A percentile compares a stretch with the other conserved stretches of the same genome.
Conservation (phyloP, 805 yeast species). For the Hanseniaspora occidentalis region DNA sequence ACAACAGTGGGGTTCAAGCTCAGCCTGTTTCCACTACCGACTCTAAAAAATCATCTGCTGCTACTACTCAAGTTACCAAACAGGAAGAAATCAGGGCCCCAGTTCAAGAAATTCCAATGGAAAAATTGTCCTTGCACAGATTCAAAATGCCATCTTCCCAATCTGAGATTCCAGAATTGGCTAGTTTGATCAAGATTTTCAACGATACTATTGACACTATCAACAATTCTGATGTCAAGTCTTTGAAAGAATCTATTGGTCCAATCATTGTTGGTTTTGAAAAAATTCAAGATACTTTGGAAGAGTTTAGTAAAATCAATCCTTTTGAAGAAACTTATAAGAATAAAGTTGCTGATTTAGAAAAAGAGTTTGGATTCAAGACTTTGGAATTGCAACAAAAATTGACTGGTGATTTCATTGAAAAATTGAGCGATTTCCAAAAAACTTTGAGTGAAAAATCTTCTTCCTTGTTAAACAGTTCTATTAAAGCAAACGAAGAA, state of each 20-base stretch:
- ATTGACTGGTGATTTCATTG: conserved; percentile 43
- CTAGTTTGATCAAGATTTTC: conserved; percentile 1
- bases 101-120: background rate
- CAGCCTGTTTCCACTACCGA: background rate
- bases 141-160: conserved; percentile 1
- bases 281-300: conserved; percentile 2
- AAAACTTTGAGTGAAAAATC: conserved; percentile 46
- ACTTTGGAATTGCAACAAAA: conserved; percentile 35
- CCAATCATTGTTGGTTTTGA: conserved; percentile 2
- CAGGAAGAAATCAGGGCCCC: background rate
- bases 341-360: conserved; percentile 10
- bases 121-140: background rate
- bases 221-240: conserved; percentile 3
- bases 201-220: conserved; percentile 3
- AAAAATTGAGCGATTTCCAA: conserved; percentile 53
- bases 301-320: background rate
- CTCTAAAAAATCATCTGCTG: background rate
- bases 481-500: conserved; percentile 54
- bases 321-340: conserved; percentile 1
- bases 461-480: conserved; percentile 42
- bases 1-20: background rate
- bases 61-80: background rate
- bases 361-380: conserved; percentile 14
- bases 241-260: conserved; percentile 2
- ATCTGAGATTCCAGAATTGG: conserved; percentile 3